Base-by-base conservation (phyloP, 2,329 filamentous ascomycete genomes). In the Aspergillus jensenii region DNA sequence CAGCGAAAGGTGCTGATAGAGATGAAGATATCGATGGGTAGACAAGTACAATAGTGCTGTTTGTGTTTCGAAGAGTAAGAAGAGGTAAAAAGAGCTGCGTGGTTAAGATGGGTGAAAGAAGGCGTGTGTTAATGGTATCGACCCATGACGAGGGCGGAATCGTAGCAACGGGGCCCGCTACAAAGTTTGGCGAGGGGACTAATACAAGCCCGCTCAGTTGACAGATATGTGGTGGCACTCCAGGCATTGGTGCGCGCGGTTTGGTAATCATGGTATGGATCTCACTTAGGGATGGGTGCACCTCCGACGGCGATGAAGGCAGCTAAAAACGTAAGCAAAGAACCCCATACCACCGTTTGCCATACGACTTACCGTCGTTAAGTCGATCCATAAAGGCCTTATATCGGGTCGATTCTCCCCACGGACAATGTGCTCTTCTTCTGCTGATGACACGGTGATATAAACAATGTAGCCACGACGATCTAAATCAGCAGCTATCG, bases 401-500 rank as follows among this genome's bases (percentile, higher is more conserved):
- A 98, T 89, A 71, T 98, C 95, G 6, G 87, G 82, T 61, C 91
- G 83, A n/a, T 87, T 84, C 72, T 96, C 85, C 59, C 85, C 84
- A 59, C 90, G 85, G 14, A 98, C 87, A 62, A 89, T 78, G 37
- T 87, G 82, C 73, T 98, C 92, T 65, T 98, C 93, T 67, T 96
- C 90, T 59, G 87, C 78, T n/a, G 87, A 91, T 62, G 87, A 89
- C 68, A 92, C 93, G 1, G 96, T 90, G 59, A 99, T 82, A 73
- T 92, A 99, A 56, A 98, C 91, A 60, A 98, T 90, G 73, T 96
- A 98, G 4, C 95, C 95, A 63, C 92, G 86, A 59, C 92, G 83
- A 77, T 98, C 95, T 65, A 99, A 81, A 70, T 99, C 95, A 48
- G 93, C 77, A 2, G 91, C 87, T 54, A 98, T 80, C 11, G 91